Percentiles rank a stretch among this genome's conserved stretches.
Evolutionary conservation across 768 basidiomycete species (phyloP).

Genomic region (Lentinula edodes): DNA sequence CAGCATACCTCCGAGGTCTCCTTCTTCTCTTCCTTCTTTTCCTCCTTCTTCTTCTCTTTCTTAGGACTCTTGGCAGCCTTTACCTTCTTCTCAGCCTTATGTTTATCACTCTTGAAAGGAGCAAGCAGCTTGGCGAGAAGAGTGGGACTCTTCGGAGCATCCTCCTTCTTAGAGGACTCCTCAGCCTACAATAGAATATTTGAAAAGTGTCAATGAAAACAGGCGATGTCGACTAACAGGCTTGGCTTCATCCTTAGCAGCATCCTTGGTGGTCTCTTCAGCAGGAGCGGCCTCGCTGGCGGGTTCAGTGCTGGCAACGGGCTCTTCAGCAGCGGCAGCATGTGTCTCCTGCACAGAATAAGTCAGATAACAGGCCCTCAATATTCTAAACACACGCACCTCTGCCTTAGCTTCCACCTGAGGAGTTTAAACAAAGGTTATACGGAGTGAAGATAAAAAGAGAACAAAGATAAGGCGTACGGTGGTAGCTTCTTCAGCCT

Average conservation of each 20-base stretch:
- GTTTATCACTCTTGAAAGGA: conserved; percentile 70
- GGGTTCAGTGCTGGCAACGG: conserved; percentile 46
- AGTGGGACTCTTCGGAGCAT: conserved; percentile 75
- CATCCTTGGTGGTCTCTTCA: conserved; percentile 11
- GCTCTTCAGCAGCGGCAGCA: conserved; percentile 25
- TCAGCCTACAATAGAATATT: conserved; percentile 30
- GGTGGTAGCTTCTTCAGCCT: conserved; percentile 35
- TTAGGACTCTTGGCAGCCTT: conserved; percentile 73
- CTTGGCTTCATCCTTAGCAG: conserved; percentile 38
- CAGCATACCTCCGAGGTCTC: conserved; percentile 54
- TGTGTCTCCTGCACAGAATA: conserved; percentile 26
- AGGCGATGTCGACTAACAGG: conserved; percentile 22
- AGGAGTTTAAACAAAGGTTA: conserved; percentile 21
- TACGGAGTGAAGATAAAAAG: conserved; percentile 2
- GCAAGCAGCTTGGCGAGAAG: conserved; percentile 75
- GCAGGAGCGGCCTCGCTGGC: conserved; percentile 31
- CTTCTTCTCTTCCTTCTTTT: conserved; percentile 70
- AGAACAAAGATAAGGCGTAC: conserved; percentile 21
- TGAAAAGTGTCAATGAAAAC: not conserved
- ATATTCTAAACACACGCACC: conserved; percentile 20
- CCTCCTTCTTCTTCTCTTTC: conserved; percentile 81
- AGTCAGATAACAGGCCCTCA: conserved; percentile 4
- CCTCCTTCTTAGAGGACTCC: conserved; percentile 63
- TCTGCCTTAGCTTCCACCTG: conserved; percentile 36
- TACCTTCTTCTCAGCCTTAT: conserved; percentile 52